phyloP scores from a whole-genome alignment of 352 stramenopile species.

The Phytophthora pluvialis region DNA sequence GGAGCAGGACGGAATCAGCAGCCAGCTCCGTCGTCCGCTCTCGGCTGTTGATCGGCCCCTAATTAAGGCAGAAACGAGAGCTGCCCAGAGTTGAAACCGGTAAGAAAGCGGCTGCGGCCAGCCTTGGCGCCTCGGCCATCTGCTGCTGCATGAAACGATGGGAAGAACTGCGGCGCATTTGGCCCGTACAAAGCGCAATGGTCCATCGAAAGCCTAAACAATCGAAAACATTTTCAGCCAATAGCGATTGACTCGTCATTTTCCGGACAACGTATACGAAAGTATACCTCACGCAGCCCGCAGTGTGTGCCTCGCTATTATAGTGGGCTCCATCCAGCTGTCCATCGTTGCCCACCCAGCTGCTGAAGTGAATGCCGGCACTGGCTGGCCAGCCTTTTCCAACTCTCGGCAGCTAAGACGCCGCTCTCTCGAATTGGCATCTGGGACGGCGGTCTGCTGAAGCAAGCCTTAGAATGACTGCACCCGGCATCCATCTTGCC shows the following conservation, averaged over 20 bases:
- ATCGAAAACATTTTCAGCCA: conserved; percentile 8
- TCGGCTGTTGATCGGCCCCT: conserved; percentile 16
- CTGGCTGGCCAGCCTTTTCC: background rate
- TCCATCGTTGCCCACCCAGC: background rate
- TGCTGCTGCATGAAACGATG: conserved; percentile 21
- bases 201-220: conserved; percentile 4
- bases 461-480: too few species aligned
- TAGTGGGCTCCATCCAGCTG: background rate
- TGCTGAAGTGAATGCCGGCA: background rate
- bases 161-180: background rate
- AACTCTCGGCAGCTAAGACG: background rate
- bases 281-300: conserved; percentile 11
- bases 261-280: background rate
- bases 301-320: background rate
- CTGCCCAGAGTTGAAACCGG: conserved; percentile 3
- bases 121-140: conserved; percentile 5
- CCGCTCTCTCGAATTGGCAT: background rate
- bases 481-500: background rate
- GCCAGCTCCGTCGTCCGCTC: background rate
- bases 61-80: conserved; percentile 27
- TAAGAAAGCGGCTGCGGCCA: conserved; percentile 10
- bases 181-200: background rate
- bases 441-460: background rate
- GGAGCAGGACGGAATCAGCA: conserved; percentile 15
- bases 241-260: conserved; percentile 1